These are phyloP conservation scores for Blastobotrys peoriensis DNA, from an alignment of 805 yeast genomes.

Conservation along the genomic window DNA sequence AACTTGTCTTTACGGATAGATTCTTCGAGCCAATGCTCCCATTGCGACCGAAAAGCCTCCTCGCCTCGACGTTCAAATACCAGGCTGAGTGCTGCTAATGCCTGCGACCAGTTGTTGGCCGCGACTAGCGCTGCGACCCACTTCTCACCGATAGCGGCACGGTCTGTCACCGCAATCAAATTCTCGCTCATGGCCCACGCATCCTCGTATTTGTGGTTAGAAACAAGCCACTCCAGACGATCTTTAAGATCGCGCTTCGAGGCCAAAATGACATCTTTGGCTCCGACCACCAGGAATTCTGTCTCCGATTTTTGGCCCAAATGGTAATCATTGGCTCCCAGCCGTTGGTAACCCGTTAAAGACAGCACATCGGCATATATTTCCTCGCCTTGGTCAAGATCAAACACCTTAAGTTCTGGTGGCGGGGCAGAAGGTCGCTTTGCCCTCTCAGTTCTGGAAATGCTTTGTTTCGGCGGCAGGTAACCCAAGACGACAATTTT, in stretches of 20 bases:
- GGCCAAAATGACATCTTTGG: slow-evolving; percentile 75
- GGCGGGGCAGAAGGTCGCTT: slow-evolving; percentile 33
- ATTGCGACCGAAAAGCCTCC: slow-evolving; percentile 33
- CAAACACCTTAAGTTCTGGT: slow-evolving; percentile 75
- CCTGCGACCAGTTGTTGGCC: slow-evolving; percentile 47
- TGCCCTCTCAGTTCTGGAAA: slow-evolving; percentile 19
- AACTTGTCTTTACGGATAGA: slow-evolving; percentile 46
- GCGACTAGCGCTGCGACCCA: slow-evolving; percentile 36
- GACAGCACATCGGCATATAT: slow-evolving; percentile 74
- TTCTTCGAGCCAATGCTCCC: slow-evolving; percentile 59
- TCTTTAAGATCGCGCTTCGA: slow-evolving; percentile 66
- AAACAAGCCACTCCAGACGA: slow-evolving; percentile 65
- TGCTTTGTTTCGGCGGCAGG: slow-evolving; percentile 28
- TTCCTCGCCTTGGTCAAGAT: slow-evolving; percentile 61
- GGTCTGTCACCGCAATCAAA: slow-evolving; percentile 43
- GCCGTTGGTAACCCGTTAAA: slow-evolving; percentile 46
- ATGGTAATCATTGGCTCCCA: slow-evolving; percentile 78
- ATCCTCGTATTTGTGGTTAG: slow-evolving; percentile 45
- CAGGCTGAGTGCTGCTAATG: slow-evolving; percentile 43
- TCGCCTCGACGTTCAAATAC: slow-evolving; percentile 31
- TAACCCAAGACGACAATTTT: slow-evolving; percentile 56
- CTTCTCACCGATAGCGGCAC: slow-evolving; percentile 55
- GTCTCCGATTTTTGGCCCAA: slow-evolving; percentile 35
- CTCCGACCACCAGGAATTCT: slow-evolving; percentile 65
- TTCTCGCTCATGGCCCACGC: slow-evolving; percentile 78